A percentile compares a stretch with the other conserved stretches of the same genome.
These are phyloP conservation scores for Coccomyxa subellipsoidea DNA, from an alignment of 163 green algal genomes.

Conservation along the genomic window DNA sequence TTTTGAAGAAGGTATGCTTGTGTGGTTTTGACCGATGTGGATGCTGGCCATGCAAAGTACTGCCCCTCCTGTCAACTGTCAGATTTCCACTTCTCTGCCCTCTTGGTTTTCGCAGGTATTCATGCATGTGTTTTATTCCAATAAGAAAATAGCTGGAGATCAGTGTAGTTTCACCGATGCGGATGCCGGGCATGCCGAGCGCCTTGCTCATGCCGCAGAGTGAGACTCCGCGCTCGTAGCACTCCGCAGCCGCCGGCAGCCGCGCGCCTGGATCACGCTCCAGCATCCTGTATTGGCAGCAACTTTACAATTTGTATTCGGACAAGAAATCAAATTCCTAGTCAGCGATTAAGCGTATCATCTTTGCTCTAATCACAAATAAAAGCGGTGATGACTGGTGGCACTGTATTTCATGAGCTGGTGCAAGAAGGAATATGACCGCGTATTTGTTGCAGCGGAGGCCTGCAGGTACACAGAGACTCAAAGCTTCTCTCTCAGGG, in stretches of 20 bases:
- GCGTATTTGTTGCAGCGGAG: neutral
- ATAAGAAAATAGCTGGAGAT: no score
- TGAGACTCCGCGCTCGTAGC: conserved; percentile 41
- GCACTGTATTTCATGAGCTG: neutral
- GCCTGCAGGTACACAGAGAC: neutral
- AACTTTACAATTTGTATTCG: no score
- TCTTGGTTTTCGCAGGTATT: no score
- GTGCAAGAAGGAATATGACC: neutral
- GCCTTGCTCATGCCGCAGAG: conserved; percentile 64
- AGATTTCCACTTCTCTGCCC: no score
- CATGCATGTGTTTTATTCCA: no score
- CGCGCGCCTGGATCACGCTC: conserved; percentile 29
- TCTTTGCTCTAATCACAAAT: neutral
- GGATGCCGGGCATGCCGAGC: conserved; percentile 52
- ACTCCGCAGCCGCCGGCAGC: conserved; percentile 44
- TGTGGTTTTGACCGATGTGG: no score
- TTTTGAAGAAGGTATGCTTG: no score
- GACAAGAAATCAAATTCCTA: neutral
- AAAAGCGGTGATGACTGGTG: neutral
- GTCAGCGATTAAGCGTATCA: neutral
- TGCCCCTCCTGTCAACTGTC: neutral
- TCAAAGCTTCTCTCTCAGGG: neutral
- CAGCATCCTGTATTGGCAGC: conserved; percentile 13
- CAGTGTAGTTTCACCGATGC: no score
- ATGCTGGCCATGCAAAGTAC: no score